Conservation (phyloP, 2,329 filamentous ascomycete genomes). For the Alternaria hordeiaustralica region DNA sequence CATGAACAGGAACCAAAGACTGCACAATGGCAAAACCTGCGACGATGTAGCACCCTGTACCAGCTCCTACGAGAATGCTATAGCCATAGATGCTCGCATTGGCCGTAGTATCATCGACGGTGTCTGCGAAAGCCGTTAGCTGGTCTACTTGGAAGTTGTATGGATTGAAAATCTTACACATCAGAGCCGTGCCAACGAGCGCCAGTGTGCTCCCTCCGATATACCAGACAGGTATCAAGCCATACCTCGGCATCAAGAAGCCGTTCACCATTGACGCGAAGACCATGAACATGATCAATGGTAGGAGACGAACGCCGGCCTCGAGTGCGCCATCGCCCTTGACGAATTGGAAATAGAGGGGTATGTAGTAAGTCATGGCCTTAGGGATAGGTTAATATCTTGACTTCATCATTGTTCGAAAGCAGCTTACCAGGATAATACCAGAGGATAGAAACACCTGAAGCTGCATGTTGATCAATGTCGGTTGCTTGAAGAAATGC, state of each 20-base stretch:
- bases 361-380: constrained; percentile 31
- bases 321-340: constrained; percentile 22
- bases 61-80: constrained; percentile 25
- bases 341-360: constrained; percentile 36
- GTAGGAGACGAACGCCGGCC: constrained; percentile 34
- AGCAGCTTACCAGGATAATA: not conserved
- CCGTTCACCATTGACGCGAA: constrained; percentile 27
- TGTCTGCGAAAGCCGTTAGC: constrained; percentile 7
- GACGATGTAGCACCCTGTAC: constrained; percentile 17
- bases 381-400: not conserved
- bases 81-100: constrained; percentile 29
- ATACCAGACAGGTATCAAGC: constrained; percentile 27
- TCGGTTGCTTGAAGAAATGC: constrained; percentile 49
- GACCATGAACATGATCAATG: constrained; percentile 29
- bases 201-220: constrained; percentile 42
- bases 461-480: constrained; percentile 13
- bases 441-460: constrained; percentile 23
- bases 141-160: not conserved
- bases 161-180: constrained; percentile 29
- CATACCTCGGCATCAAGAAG: constrained; percentile 21
- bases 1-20: constrained; percentile 10
- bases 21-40: constrained; percentile 25
- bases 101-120: constrained; percentile 16
- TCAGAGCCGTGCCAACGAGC: constrained; percentile 14
- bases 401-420: not conserved